Evolutionary conservation across 441 rosid genomes (phyloP).

Genomic region (Eutrema salsugineum): DNA sequence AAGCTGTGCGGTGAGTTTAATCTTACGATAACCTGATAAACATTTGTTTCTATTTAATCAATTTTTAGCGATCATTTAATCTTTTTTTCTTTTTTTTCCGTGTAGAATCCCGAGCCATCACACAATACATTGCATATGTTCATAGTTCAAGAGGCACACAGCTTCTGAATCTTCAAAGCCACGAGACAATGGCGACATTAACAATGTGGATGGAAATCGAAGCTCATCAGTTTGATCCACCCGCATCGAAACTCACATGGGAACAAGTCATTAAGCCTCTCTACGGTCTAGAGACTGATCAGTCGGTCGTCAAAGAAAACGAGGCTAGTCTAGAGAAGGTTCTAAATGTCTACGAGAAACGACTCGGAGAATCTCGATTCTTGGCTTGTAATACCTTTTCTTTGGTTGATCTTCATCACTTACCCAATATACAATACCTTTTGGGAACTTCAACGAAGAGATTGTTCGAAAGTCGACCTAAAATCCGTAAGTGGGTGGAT

Average conservation of each 20-base stretch:
- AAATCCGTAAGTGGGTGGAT: slow-evolving; percentile 18
- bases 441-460: slow-evolving; percentile 9
- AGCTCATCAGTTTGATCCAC: slow-evolving; percentile 32
- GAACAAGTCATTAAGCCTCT: slow-evolving; percentile 29
- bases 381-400: slow-evolving; percentile 28
- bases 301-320: slow-evolving; percentile 14
- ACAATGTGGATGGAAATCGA: slow-evolving; percentile 35
- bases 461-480: slow-evolving; percentile 17
- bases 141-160: slow-evolving; percentile 30
- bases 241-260: slow-evolving; percentile 27
- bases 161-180: slow-evolving; percentile 20
- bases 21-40: not conserved
- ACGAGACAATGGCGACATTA: slow-evolving; percentile 29
- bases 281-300: slow-evolving; percentile 18
- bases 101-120: slow-evolving; percentile 34
- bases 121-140: slow-evolving; percentile 30
- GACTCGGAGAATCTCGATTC: slow-evolving; percentile 23
- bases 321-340: slow-evolving; percentile 26
- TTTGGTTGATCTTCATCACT: slow-evolving; percentile 32
- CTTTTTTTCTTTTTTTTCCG: not conserved
- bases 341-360: slow-evolving; percentile 30
- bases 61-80: not conserved
- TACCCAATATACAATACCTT: slow-evolving; percentile 28
- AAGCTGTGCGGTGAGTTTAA: slow-evolving; percentile 33
- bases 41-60: not conserved